phyloP scores from a whole-genome alignment of 2,329 filamentous ascomycete species.

The Aspergillus udagawae region DNA sequence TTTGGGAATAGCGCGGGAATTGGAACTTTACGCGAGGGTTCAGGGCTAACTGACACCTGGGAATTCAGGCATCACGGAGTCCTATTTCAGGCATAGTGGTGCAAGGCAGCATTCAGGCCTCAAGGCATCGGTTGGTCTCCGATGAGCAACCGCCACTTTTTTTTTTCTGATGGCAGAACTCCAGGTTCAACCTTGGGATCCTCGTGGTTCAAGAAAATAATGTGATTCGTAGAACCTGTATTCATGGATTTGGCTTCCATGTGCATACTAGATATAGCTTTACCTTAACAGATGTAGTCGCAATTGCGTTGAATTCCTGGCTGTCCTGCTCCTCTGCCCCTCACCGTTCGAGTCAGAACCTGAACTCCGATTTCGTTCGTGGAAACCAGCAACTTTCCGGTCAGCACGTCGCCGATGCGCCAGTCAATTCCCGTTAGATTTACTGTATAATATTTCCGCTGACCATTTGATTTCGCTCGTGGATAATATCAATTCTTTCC shows the following conservation, averaged over 20 bases:
- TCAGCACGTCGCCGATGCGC: background rate
- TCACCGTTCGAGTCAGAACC: background rate
- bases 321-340: background rate
- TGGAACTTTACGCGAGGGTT: conserved; percentile 30
- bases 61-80: conserved; percentile 10
- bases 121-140: background rate
- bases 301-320: background rate
- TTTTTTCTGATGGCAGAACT: background rate
- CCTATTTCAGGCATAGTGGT: no score
- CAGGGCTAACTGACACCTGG: conserved; percentile 29
- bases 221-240: background rate
- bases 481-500: background rate
- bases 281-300: background rate
- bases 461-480: background rate
- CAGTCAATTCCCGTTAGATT: background rate
- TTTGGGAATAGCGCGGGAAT: conserved; percentile 13
- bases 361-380: background rate
- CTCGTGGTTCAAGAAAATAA: background rate
- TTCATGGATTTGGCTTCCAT: background rate
- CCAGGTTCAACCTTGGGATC: background rate
- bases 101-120: background rate
- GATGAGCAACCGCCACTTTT: background rate
- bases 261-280: background rate
- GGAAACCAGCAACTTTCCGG: background rate
- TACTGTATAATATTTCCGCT: background rate